Evolutionary conservation across 1,139 yeast genomes (phyloP).

Genomic region (Saccharomyces hybrid): DNA sequence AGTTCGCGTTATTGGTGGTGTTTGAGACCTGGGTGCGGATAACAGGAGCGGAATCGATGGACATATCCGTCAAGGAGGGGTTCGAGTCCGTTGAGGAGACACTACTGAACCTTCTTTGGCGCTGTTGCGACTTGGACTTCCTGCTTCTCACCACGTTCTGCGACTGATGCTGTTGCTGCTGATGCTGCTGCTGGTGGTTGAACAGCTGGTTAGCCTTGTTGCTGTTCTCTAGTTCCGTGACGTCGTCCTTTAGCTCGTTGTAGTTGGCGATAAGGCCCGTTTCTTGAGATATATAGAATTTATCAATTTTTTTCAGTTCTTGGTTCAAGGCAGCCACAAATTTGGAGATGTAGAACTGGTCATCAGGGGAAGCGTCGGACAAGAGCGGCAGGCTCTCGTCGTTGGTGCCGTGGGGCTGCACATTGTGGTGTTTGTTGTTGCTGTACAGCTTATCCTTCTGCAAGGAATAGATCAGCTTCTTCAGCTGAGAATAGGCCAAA

Average conservation of each 20-base stretch:
- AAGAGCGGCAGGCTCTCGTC: slow-evolving; percentile 6
- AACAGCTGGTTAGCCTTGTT: slow-evolving; percentile 10
- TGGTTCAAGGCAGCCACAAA: slow-evolving; percentile 48
- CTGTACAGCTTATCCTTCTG: slow-evolving; percentile 49
- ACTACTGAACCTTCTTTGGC: slow-evolving; percentile 10
- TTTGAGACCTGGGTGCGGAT: neutral
- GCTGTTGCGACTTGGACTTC: slow-evolving; percentile 6
- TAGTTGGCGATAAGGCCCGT: slow-evolving; percentile 40
- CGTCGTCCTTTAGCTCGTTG: slow-evolving; percentile 43
- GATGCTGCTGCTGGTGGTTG: slow-evolving; percentile 1
- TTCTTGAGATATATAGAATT: slow-evolving; percentile 51
- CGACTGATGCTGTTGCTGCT: slow-evolving; percentile 3
- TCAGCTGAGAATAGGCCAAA: slow-evolving; percentile 62
- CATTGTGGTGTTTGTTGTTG: neutral
- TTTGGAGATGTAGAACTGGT: slow-evolving; percentile 16
- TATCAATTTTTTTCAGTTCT: slow-evolving; percentile 53
- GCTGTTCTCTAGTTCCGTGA: slow-evolving; percentile 28
- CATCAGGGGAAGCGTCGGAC: slow-evolving; percentile 11
- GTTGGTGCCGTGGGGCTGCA: neutral
- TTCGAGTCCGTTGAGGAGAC: slow-evolving; percentile 10
- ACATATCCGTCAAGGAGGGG: slow-evolving; percentile 5
- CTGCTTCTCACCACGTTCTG: slow-evolving; percentile 8
- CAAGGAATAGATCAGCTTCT: slow-evolving; percentile 55
- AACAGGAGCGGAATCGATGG: slow-evolving; percentile 13
- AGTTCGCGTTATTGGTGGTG: neutral